Evolutionary conservation across 768 basidiomycete species (phyloP), one percentile per base, ranked within the genome.

Genomic region (Mrakia gelida): DNA sequence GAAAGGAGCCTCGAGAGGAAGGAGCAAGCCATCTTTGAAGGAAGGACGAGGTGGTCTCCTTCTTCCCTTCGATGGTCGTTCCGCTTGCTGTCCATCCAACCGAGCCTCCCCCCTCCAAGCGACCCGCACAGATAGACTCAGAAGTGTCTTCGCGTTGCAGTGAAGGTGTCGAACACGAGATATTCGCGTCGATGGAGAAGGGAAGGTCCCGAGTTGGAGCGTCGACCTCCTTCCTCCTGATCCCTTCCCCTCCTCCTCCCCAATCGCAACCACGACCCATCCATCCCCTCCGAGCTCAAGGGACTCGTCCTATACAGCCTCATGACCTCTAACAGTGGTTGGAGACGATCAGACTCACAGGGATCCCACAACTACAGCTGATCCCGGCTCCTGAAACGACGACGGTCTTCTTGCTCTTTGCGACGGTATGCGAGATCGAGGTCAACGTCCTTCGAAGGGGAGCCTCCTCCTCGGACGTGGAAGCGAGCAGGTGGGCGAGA

Each of bases 371-470:
- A 32, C 93, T 94, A 85, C 95, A 98, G 32, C 94, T 96, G 80
- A 98, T 95, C 73, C 96, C 96, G 6, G 96, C 96, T 32, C 96
- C 96, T 52, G 93, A 93, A 80, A 98, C 91, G 13, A 96, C 89
- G 28, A 99, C 88, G 79, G 95, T 91, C 85, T 89, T 91, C 86
- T 91, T 94, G 85, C 90, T 89, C 84, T 92, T 95, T 28, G 91
- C 91, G 52, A 98, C 90, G 15, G 90, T 86, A 10, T 90, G 87
- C 18, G 93, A 93, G 62, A 98, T 85, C 77, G 90, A 90, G 5
- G 88, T 83, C 7, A 97, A 88, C 18, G 89, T 76, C 65, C 83
- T 79, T 21, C 83, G 74, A 16, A 80, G 76, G 10, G 82, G 70
- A 9, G 82, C 80, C 54, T 84, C 82, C 32, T 78, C 77, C 34